Evolutionary conservation across 2,329 filamentous ascomycete species (phyloP).

Genomic region (Lithohypha guttulata): DNA sequence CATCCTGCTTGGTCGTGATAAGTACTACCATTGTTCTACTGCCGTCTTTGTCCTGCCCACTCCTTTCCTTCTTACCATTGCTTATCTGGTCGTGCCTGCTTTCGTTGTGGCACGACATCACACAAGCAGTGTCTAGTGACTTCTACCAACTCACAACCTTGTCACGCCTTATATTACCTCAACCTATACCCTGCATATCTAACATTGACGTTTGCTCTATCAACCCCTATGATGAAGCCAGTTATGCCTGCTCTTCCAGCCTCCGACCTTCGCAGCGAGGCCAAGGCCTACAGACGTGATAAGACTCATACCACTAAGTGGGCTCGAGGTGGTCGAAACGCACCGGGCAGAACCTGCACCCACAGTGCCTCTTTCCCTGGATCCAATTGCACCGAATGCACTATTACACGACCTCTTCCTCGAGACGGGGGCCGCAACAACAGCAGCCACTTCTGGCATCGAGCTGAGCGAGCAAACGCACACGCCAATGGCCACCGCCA

Average conservation of each 20-base stretch:
- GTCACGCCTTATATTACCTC: slow-evolving; percentile 2
- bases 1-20: neutral
- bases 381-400: slow-evolving; percentile 18
- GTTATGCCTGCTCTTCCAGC: slow-evolving; percentile 31
- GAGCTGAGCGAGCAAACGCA: slow-evolving; percentile 11
- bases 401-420: slow-evolving; percentile 12
- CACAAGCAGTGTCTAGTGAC: slow-evolving; percentile 3
- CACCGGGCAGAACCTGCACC: slow-evolving; percentile 10
- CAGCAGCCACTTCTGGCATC: slow-evolving; percentile 4
- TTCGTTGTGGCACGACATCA: neutral
- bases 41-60: neutral
- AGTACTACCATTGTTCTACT: neutral
- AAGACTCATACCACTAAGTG: slow-evolving; percentile 33
- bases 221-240: no score
- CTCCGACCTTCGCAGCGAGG: slow-evolving; percentile 44
- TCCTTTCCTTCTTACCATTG: neutral
- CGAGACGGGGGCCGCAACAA: slow-evolving; percentile 8
- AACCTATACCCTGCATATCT: slow-evolving; percentile 1
- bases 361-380: slow-evolving; percentile 8
- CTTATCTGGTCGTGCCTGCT: neutral
- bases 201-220: no score
- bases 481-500: slow-evolving; percentile 17
- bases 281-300: slow-evolving; percentile 37
- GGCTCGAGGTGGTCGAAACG: slow-evolving; percentile 26
- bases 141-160: slow-evolving; percentile 6